phyloP scores from a whole-genome alignment of 2,329 filamentous ascomycete genomes.

The Fusarium camptoceras region DNA sequence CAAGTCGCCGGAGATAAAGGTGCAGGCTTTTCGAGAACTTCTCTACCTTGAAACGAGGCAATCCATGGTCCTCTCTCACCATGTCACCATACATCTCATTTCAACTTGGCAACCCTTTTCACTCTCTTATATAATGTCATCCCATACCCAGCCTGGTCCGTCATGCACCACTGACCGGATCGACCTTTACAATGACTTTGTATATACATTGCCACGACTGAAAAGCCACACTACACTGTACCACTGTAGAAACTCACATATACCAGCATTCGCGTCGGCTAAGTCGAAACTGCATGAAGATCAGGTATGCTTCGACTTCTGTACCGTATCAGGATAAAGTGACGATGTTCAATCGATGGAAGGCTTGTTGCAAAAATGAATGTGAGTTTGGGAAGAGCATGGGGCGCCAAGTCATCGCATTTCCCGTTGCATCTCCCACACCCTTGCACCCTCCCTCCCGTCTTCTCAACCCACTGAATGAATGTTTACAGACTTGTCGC shows the following conservation, averaged over 20 bases:
- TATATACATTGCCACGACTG: conserved; percentile 6
- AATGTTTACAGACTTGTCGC: conserved; percentile 26
- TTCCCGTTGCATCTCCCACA: conserved; percentile 45
- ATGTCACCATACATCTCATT: neutral
- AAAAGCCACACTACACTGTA: conserved; percentile 1
- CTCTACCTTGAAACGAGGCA: conserved; percentile 2
- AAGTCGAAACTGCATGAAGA: neutral
- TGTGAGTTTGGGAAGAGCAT: conserved; percentile 26
- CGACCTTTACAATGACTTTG: conserved; percentile 23
- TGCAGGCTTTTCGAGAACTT: conserved; percentile 11
- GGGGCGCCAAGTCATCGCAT: conserved; percentile 48
- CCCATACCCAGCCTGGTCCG: conserved; percentile 10
- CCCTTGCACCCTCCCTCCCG: conserved; percentile 42
- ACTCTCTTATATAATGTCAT: conserved; percentile 9
- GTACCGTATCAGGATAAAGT: neutral
- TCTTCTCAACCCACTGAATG: conserved; percentile 33
- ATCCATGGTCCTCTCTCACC: conserved; percentile 13
- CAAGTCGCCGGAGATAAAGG: conserved; percentile 12
- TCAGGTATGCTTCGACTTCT: neutral
- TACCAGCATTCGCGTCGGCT: neutral
- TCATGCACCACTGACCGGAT: conserved; percentile 28
- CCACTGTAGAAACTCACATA: neutral
- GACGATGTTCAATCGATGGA: neutral
- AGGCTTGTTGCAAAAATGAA: conserved; percentile 21
- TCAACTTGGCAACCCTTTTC: conserved; percentile 21